Conservation (phyloP, 306 rosid genomes). For the Cucumis cinereus region DNA sequence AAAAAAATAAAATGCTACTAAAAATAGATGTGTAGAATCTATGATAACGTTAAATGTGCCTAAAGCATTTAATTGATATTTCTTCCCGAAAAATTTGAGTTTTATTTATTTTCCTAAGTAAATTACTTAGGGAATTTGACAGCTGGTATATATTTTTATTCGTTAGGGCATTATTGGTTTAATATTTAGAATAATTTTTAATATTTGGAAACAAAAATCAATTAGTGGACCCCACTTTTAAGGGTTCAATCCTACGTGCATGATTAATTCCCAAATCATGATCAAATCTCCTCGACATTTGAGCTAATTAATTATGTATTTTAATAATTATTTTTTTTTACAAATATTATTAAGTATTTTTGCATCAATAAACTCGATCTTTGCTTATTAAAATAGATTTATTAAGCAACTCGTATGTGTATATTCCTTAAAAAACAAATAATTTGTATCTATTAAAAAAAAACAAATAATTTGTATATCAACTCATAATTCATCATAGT, state of each 20-base stretch:
- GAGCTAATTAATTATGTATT: not conserved
- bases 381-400: too few species aligned
- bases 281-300: slow-evolving; percentile 3
- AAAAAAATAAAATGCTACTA: too few species aligned
- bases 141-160: not conserved
- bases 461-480: not conserved
- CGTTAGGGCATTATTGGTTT: not conserved
- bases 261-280: slow-evolving; percentile 3
- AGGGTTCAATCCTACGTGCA: slow-evolving; percentile 4
- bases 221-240: not conserved
- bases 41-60: too few species aligned
- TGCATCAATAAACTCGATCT: not conserved
- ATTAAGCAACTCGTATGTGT: too few species aligned
- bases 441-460: not conserved
- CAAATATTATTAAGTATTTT: not conserved
- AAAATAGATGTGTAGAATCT: too few species aligned
- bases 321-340: too few species aligned
- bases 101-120: not conserved
- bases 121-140: not conserved
- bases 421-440: too few species aligned
- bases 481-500: not conserved
- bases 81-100: not conserved
- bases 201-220: not conserved
- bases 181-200: not conserved
- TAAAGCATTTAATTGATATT: too few species aligned